Evolutionary conservation across 805 yeast genomes (phyloP).

Genomic region (Metschnikowia aberdeeniae): DNA sequence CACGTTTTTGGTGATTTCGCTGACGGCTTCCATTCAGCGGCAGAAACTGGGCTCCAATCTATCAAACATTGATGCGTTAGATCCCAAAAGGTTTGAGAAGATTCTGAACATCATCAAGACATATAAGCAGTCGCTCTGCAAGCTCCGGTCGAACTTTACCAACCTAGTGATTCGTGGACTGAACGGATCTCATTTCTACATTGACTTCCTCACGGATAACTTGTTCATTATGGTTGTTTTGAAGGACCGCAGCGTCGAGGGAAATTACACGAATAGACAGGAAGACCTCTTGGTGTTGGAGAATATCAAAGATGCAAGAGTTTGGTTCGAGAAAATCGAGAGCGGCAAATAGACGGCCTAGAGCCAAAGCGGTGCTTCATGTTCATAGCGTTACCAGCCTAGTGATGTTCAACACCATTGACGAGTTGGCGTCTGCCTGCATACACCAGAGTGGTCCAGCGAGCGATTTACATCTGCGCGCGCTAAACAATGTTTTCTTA

Average conservation of each 20-base stretch:
- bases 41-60: constrained; percentile 10
- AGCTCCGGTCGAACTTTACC: constrained; percentile 79
- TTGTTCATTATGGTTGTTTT: constrained; percentile 60
- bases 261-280: constrained; percentile 24
- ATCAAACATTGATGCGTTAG: constrained; percentile 38
- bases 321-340: constrained; percentile 48
- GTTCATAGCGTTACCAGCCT: no score
- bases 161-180: constrained; percentile 67
- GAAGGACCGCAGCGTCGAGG: constrained; percentile 32
- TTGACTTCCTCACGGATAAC: constrained; percentile 56
- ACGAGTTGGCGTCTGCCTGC: background rate
- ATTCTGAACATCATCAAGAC: constrained; percentile 91
- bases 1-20: constrained; percentile 78
- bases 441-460: background rate
- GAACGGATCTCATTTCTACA: constrained; percentile 42
- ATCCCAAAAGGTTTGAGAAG: constrained; percentile 91
- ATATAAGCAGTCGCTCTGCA: constrained; percentile 87
- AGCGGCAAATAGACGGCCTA: constrained; percentile 13
- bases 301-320: constrained; percentile 54
- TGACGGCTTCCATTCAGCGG: constrained; percentile 43
- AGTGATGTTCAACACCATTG: no score
- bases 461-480: background rate
- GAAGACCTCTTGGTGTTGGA: constrained; percentile 49
- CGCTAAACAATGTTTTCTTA: constrained; percentile 1
- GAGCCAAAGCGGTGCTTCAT: background rate